Evolutionary conservation across 2,329 filamentous ascomycete species (phyloP).

Genomic region (Didymella segeticola): DNA sequence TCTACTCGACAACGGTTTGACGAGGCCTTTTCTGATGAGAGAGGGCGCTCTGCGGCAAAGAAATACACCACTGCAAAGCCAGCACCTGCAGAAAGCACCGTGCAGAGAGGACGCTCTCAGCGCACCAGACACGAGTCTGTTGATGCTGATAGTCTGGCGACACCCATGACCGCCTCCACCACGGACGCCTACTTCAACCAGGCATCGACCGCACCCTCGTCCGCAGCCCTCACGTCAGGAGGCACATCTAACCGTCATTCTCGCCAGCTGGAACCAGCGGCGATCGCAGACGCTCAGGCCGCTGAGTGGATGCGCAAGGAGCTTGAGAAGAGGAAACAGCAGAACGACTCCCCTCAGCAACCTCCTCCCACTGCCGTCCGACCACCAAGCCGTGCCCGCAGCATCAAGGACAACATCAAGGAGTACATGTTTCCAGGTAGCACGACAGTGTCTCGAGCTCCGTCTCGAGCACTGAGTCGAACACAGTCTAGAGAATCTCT

Average conservation of each 20-base stretch:
- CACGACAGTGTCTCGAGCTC: conserved; percentile 21
- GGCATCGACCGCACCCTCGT: conserved; percentile 52
- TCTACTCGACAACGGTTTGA: conserved; percentile 43
- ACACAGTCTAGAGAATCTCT: conserved; percentile 46
- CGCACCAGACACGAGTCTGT: conserved; percentile 15
- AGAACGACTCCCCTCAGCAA: conserved; percentile 29
- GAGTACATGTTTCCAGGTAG: conserved; percentile 53
- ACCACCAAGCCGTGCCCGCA: conserved; percentile 46
- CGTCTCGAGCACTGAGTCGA: conserved; percentile 37
- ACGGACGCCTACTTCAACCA: conserved; percentile 49
- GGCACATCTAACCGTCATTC: conserved; percentile 52
- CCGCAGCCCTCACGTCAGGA: conserved; percentile 50
- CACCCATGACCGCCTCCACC: conserved; percentile 52
- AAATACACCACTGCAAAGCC: conserved; percentile 27
- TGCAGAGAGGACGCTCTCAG: conserved; percentile 11
- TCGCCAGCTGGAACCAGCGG: conserved; percentile 44
- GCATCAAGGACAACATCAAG: conserved; percentile 48
- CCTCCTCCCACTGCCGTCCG: conserved; percentile 32
- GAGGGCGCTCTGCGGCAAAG: conserved; percentile 31
- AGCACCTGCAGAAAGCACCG: conserved; percentile 23
- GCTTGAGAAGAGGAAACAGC: conserved; percentile 47
- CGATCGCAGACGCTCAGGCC: conserved; percentile 49
- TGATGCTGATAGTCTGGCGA: conserved; percentile 48
- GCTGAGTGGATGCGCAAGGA: conserved; percentile 55
- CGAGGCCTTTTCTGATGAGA: conserved; percentile 25